phyloP scores from a whole-genome alignment of 306 rosid genomes.

The Ziziphus jujuba region DNA sequence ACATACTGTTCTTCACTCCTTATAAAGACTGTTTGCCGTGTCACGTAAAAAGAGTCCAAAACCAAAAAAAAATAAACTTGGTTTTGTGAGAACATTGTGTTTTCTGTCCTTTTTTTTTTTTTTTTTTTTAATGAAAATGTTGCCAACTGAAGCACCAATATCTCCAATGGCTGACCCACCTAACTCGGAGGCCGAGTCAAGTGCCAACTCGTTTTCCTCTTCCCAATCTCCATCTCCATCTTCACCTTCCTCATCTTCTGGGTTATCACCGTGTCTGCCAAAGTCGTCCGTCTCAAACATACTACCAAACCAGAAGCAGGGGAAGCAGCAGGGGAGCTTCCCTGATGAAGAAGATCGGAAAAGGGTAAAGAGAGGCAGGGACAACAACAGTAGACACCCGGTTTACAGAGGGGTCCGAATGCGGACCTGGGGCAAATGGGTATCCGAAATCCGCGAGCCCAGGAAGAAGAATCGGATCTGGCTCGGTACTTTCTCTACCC shows the following conservation, averaged over 20 bases:
- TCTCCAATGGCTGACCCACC: slow-evolving; percentile 46
- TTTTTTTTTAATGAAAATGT: not conserved
- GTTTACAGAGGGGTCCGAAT: slow-evolving; percentile 90
- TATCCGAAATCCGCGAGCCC: slow-evolving; percentile 96
- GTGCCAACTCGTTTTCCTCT: slow-evolving; percentile 25
- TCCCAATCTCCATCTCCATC: slow-evolving; percentile 19
- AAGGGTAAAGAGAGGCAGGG: slow-evolving; percentile 42
- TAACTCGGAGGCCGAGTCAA: slow-evolving; percentile 36
- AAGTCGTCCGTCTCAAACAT: not conserved
- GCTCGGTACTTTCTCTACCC: slow-evolving; percentile 87
- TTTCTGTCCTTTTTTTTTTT: no score
- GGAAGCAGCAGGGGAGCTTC: not conserved
- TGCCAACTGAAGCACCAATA: slow-evolving; percentile 4
- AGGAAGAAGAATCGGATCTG: slow-evolving; percentile 93
- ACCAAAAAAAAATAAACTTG: not conserved
- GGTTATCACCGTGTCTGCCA: no score
- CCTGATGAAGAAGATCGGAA: slow-evolving; percentile 36
- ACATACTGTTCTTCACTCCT: no score
- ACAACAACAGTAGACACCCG: slow-evolving; percentile 51
- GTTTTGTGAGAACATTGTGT: not conserved
- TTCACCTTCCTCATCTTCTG: slow-evolving; percentile 11
- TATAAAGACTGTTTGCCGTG: no score
- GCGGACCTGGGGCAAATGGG: slow-evolving; percentile 99
- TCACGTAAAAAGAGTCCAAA: no score
- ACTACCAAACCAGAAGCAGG: not conserved